A percentile compares a stretch with the other conserved stretches of the same genome.
Evolutionary conservation across 2,329 filamentous ascomycete species (phyloP).

Genomic region (Thelonectria discophora): DNA sequence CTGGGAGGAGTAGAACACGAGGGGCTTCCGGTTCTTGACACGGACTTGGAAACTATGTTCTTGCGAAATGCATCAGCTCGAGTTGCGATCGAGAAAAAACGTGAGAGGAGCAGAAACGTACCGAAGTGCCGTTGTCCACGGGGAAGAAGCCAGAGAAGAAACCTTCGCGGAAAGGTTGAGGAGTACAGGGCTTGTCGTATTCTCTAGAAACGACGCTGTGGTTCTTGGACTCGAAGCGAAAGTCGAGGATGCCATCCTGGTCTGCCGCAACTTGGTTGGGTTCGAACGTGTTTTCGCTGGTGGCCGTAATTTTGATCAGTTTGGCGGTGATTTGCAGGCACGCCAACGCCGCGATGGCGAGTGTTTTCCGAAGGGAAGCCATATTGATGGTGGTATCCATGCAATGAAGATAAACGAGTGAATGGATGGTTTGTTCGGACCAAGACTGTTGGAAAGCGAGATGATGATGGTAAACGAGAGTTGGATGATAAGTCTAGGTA

Average conservation of each 20-base stretch:
- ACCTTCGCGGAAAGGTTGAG: conserved; percentile 44
- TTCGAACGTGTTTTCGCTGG: conserved; percentile 45
- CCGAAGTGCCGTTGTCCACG: conserved; percentile 42
- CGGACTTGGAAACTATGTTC: conserved; percentile 49
- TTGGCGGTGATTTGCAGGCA: conserved; percentile 44
- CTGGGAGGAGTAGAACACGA: conserved; percentile 52
- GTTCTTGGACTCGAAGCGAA: conserved; percentile 49
- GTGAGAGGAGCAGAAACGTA: conserved; percentile 34
- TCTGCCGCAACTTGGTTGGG: conserved; percentile 46
- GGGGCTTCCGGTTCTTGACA: conserved; percentile 45
- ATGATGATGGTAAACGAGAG: too few species aligned
- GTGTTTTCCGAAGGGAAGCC: conserved; percentile 41
- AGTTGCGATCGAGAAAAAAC: not conserved
- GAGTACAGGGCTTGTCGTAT: conserved; percentile 49
- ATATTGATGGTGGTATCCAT: conserved; percentile 29
- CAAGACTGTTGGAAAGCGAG: too few species aligned
- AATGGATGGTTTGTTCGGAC: not conserved
- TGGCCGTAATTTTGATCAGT: conserved; percentile 48
- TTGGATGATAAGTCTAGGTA: too few species aligned
- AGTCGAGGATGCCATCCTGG: conserved; percentile 49
- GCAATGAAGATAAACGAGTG: not conserved
- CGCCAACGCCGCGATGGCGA: conserved; percentile 39
- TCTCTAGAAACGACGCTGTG: conserved; percentile 51
- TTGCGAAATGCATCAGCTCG: conserved; percentile 32
- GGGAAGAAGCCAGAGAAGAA: conserved; percentile 51